Conservation (phyloP, 345 rosid genomes). For the Pugionium dolabratum region DNA sequence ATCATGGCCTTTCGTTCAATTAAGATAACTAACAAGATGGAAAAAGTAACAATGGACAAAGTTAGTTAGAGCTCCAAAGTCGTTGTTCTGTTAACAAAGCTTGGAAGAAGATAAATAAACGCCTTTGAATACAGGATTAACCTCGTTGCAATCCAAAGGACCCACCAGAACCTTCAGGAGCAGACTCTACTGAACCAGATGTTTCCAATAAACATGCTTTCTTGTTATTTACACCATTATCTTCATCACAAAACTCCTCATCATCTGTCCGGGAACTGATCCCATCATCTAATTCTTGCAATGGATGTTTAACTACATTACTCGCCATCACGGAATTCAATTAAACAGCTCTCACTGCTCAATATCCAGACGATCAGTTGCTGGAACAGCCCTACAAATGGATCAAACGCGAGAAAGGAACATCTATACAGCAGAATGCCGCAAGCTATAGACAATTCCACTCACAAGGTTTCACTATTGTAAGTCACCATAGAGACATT, state of each 20-base stretch:
- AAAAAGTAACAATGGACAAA: not conserved
- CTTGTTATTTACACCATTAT: constrained; percentile 39
- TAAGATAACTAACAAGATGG: too few relatives aligned
- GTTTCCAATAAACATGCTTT: constrained; percentile 36
- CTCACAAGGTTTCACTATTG: not conserved
- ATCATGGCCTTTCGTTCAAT: not conserved
- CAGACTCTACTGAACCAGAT: constrained; percentile 42
- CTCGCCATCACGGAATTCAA: constrained; percentile 48
- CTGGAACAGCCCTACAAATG: not conserved
- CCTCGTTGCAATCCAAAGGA: constrained; percentile 46
- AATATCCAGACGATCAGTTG: constrained; percentile 6
- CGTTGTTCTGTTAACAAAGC: not conserved
- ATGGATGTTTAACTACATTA: constrained; percentile 52
- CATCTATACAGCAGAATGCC: constrained; percentile 3
- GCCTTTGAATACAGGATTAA: constrained; percentile 34
- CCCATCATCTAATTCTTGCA: constrained; percentile 42
- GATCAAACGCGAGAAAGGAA: constrained; percentile 7
- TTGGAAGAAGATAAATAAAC: not conserved
- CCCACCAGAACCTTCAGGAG: constrained; percentile 2
- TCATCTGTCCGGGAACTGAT: constrained; percentile 17
- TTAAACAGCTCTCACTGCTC: constrained; percentile 3
- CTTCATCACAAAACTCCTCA: constrained; percentile 21
- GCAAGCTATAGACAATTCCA: not conserved
- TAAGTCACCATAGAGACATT: not conserved
- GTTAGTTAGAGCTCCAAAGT: constrained; percentile 1